phyloP scores from a whole-genome alignment of 352 stramenopile species.

The Sclerospora graminicola region DNA sequence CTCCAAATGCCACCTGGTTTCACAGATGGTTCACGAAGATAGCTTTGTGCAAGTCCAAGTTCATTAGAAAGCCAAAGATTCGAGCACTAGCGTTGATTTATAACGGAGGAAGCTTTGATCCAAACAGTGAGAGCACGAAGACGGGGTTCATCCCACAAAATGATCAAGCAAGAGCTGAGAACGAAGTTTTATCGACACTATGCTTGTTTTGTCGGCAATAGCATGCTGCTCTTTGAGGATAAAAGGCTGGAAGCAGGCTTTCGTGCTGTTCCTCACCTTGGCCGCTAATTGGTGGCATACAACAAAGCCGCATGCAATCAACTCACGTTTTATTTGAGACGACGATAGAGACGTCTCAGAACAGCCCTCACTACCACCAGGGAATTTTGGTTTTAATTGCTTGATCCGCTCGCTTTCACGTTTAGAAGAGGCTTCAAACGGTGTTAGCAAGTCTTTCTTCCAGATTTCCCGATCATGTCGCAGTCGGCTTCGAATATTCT shows the following conservation, averaged over 20 bases:
- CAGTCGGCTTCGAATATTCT: slow-evolving; percentile 41
- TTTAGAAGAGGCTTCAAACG: slow-evolving; percentile 44
- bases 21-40: slow-evolving; percentile 78
- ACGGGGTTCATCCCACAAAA: slow-evolving; percentile 16
- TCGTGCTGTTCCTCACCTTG: slow-evolving; percentile 6
- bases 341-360: slow-evolving; percentile 13
- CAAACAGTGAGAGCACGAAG: slow-evolving; percentile 72
- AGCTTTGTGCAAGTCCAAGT: slow-evolving; percentile 71
- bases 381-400: slow-evolving; percentile 34
- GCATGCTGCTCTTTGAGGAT: slow-evolving; percentile 10
- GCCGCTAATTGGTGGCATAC: slow-evolving; percentile 15
- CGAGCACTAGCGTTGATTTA: slow-evolving; percentile 41
- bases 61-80: slow-evolving; percentile 69
- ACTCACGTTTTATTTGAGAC: slow-evolving; percentile 9
- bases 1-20: slow-evolving; percentile 64
- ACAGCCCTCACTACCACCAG: neutral
- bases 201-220: neutral
- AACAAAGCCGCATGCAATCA: slow-evolving; percentile 7
- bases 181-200: slow-evolving; percentile 4
- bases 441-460: slow-evolving; percentile 50
- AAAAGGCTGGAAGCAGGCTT: neutral
- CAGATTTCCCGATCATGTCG: slow-evolving; percentile 59
- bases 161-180: slow-evolving; percentile 14
- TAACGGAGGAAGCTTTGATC: slow-evolving; percentile 39
- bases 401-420: slow-evolving; percentile 42